phyloP scores from a whole-genome alignment of 2,329 filamentous ascomycete species.

The Hypoxylon rubiginosum region DNA sequence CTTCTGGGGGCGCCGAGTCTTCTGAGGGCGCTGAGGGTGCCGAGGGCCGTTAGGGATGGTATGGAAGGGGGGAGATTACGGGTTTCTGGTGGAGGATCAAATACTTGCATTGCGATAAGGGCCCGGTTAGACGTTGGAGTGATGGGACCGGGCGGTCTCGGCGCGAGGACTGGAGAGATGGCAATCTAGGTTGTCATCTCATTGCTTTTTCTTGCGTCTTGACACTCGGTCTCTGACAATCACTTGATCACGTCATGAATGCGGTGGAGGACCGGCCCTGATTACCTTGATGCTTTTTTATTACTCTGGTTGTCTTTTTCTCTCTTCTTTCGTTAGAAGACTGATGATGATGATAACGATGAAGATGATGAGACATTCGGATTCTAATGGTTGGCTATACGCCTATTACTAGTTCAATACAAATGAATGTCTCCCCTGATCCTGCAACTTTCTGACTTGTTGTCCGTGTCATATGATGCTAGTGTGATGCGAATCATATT shows the following conservation, averaged over 20 bases:
- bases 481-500: constrained; percentile 19
- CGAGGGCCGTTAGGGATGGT: too few relatives aligned
- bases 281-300: not conserved
- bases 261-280: not conserved
- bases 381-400: not conserved
- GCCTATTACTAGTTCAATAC: not conserved
- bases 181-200: too few relatives aligned
- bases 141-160: not conserved
- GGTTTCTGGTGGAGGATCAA: too few relatives aligned
- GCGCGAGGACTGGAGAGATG: too few relatives aligned
- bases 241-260: not conserved
- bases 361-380: not conserved
- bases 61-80: too few relatives aligned
- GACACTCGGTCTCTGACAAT: not conserved
- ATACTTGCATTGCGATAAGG: too few relatives aligned
- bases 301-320: not conserved
- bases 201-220: not conserved
- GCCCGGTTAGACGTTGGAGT: too few relatives aligned
- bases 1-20: too few relatives aligned
- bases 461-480: constrained; percentile 7
- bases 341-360: too few relatives aligned
- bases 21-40: too few relatives aligned
- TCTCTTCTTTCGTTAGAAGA: not conserved
- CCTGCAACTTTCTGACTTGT: not conserved
- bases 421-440: not conserved